Evolutionary conservation across 352 stramenopile species (phyloP).

Genomic region (Phytophthora lateralis): DNA sequence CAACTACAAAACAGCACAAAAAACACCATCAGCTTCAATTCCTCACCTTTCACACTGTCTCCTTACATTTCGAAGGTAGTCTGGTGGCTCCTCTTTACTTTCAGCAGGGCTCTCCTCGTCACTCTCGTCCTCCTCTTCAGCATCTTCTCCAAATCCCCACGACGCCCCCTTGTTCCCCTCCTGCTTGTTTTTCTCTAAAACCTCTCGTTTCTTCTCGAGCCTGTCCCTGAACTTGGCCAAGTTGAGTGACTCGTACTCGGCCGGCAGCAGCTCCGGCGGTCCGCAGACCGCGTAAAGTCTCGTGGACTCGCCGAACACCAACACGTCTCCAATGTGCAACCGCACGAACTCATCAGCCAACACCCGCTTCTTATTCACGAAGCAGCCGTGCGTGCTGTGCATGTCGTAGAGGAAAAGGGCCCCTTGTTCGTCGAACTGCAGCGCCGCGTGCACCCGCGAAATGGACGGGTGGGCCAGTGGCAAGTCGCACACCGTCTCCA

Average conservation of each 20-base stretch:
- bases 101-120: slow-evolving; percentile 28
- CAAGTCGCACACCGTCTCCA: slow-evolving; percentile 71
- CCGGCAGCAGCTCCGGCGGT: slow-evolving; percentile 62
- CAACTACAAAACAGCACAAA: slow-evolving; percentile 33
- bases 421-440: slow-evolving; percentile 73
- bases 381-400: slow-evolving; percentile 83
- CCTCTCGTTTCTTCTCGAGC: slow-evolving; percentile 23
- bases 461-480: slow-evolving; percentile 77
- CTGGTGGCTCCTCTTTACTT: slow-evolving; percentile 49
- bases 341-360: slow-evolving; percentile 51
- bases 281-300: slow-evolving; percentile 82
- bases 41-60: background rate
- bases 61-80: slow-evolving; percentile 75
- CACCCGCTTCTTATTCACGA: slow-evolving; percentile 82
- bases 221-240: slow-evolving; percentile 44
- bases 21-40: background rate
- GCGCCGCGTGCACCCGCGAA: slow-evolving; percentile 71
- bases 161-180: slow-evolving; percentile 45
- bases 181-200: slow-evolving; percentile 26
- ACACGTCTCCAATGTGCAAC: slow-evolving; percentile 82
- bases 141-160: slow-evolving; percentile 89
- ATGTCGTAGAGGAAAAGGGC: slow-evolving; percentile 79
- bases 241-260: slow-evolving; percentile 78
- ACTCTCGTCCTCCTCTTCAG: slow-evolving; percentile 54
- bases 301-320: slow-evolving; percentile 90